Evolutionary conservation across 2,329 filamentous ascomycete species (phyloP).

Genomic region (Sporothrix euskadiensis): DNA sequence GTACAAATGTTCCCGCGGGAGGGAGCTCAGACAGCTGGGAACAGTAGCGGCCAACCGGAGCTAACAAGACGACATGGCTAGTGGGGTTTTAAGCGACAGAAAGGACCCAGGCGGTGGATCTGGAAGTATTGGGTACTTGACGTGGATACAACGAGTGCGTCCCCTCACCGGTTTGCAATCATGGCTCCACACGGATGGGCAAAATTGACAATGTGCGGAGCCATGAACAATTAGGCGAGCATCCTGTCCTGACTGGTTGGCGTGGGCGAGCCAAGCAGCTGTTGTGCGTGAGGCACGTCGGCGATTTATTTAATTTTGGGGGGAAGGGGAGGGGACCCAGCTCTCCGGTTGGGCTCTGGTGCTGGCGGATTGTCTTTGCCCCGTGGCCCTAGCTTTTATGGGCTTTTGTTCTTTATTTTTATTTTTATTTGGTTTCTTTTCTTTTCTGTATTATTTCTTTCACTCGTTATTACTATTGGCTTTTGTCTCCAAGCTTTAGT

Average conservation of each 20-base stretch:
- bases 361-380: not conserved
- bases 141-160: conserved; percentile 8
- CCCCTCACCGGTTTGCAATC: conserved; percentile 25
- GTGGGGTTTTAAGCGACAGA: not conserved
- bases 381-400: not conserved
- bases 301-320: not conserved
- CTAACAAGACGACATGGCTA: not conserved
- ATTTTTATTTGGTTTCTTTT: not conserved
- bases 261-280: not conserved
- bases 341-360: not conserved
- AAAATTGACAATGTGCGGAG: not conserved
- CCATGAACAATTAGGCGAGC: not conserved
- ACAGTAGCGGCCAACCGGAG: not conserved
- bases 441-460: not conserved
- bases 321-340: not conserved
- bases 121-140: not conserved
- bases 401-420: not conserved
- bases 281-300: not conserved
- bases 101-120: conserved; percentile 4
- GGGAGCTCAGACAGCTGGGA: not conserved
- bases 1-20: not conserved
- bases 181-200: conserved; percentile 21
- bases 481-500: not conserved
- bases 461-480: no score
- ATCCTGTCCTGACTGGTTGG: not conserved